Evolutionary conservation across 1,284 basidiomycete species (phyloP).

Genomic region (Pseudozyma sp.): DNA sequence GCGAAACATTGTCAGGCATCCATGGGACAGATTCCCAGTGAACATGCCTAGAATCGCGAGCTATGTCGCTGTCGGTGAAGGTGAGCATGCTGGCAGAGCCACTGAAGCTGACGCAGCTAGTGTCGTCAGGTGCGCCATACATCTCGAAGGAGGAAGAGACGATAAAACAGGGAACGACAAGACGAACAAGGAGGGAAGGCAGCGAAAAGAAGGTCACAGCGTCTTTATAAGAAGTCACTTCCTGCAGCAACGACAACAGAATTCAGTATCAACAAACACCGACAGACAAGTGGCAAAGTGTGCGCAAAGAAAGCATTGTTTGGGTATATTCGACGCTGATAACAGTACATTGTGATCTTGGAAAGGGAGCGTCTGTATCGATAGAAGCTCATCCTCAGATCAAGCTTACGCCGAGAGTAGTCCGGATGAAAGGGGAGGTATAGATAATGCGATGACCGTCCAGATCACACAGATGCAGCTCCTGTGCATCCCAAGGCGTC

Average conservation of each 20-base stretch:
- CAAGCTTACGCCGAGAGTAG: constrained; percentile 9
- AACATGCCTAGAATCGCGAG: constrained; percentile 26
- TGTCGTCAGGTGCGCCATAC: constrained; percentile 39
- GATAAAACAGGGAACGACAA: too few species aligned
- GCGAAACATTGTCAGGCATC: constrained; percentile 10
- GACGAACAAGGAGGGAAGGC: background rate
- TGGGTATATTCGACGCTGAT: constrained; percentile 26
- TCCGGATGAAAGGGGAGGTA: constrained; percentile 33
- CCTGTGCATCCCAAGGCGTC: constrained; percentile 46
- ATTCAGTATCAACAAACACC: background rate
- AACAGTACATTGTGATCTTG: background rate
- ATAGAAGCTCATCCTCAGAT: background rate
- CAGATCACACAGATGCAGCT: constrained; percentile 43
- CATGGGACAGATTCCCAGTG: constrained; percentile 22
- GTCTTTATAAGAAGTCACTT: background rate
- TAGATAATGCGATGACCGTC: constrained; percentile 49
- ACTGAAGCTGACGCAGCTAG: constrained; percentile 19
- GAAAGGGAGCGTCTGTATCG: too few species aligned
- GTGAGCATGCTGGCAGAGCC: constrained; percentile 4
- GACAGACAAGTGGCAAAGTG: background rate
- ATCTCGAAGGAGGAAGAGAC: constrained; percentile 1
- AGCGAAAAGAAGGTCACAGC: background rate
- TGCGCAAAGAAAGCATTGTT: constrained; percentile 27
- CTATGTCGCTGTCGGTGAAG: constrained; percentile 33
- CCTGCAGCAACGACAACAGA: background rate